Percentiles rank a stretch among this genome's conserved stretches.
Conservation (phyloP, 345 rosid genomes). For the Salix udensis region DNA sequence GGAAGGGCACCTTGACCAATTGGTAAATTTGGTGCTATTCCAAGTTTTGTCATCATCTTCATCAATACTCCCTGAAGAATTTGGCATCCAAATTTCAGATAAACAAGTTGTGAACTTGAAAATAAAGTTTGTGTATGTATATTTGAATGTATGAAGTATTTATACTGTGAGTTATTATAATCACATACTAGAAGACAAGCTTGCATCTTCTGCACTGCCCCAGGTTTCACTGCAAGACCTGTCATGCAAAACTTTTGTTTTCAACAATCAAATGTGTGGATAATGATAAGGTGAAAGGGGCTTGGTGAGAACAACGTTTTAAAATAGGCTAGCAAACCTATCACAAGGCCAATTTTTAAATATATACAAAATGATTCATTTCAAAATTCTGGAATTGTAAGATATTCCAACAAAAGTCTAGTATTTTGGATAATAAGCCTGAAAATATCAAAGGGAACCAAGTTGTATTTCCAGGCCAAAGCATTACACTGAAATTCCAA, state of each 20-base stretch:
- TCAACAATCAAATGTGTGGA: not conserved
- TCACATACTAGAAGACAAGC: slow-evolving; percentile 48
- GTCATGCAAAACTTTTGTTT: slow-evolving; percentile 19
- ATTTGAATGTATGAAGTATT: not conserved
- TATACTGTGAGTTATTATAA: not conserved
- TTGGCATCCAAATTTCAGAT: slow-evolving; percentile 27
- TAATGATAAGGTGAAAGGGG: slow-evolving; percentile 2
- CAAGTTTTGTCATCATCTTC: slow-evolving; percentile 65
- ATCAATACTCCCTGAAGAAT: slow-evolving; percentile 46
- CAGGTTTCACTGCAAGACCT: slow-evolving; percentile 89
- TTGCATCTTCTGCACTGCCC: slow-evolving; percentile 68
- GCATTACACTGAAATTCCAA: too few species aligned
- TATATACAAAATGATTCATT: not conserved
- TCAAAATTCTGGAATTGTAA: not conserved
- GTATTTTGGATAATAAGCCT: not conserved
- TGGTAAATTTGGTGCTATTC: slow-evolving; percentile 37
- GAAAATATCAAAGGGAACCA: not conserved
- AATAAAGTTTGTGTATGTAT: not conserved
- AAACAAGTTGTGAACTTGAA: slow-evolving; percentile 8
- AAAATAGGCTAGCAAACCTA: not conserved
- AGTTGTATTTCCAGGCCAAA: too few species aligned
- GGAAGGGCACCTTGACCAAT: slow-evolving; percentile 41
- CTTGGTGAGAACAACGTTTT: not conserved
- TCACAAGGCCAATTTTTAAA: not conserved
- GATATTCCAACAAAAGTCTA: not conserved